Base-by-base conservation (phyloP, 2,329 filamentous ascomycete species). In the Sporothrix luriei region DNA sequence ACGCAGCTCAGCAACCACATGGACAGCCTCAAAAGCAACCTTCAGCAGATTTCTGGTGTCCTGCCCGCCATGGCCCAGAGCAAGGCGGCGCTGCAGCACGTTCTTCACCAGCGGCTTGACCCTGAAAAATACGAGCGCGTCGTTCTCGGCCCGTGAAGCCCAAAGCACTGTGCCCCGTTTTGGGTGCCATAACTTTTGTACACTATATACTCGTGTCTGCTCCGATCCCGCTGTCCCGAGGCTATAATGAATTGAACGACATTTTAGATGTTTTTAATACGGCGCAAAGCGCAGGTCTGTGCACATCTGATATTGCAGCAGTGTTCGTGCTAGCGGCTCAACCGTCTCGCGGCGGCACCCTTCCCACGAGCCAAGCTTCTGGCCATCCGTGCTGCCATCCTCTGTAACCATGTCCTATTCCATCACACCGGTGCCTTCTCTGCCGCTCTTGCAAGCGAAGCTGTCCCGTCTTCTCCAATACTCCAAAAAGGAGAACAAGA, bases 11-110 rank as follows among this genome's bases (percentile, higher is more conserved):
- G 79, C 13, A 85, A 77, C 67, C 86, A 88, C 72, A 83, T 87
- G 78, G 84, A 87, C 71, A 87, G 84, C 73, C 83, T 88, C 75
- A 79, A 78, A 68, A 78, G 78, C 55, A 88, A 88, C 74, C 78
- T 87, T 51, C 78, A 81, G 69, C 86, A 87, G 77, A 82, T 86
- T 16, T 82, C 84, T 0, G 84, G 82, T 7, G 79, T 88, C 4
- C 74, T 82, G 6, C 83, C 84, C 1, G 82, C 83, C 46, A 82
- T 88, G 19, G 76, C 74, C 21, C 81, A 78, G 69, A 85, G 81
- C 73, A 80, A 79, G 65, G 85, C 84, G 1, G 81, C 83, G 3
- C 74, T 88, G 67, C 83, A 83, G 73, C 80, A 80, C 16, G 80
- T 84, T 48, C 74, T 88, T 70, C 78, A 82, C 48, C 77, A 79